A percentile compares a stretch with the other conserved stretches of the same genome.
phyloP scores from a whole-genome alignment of 768 basidiomycete species.

The Lactarius evosmus region DNA sequence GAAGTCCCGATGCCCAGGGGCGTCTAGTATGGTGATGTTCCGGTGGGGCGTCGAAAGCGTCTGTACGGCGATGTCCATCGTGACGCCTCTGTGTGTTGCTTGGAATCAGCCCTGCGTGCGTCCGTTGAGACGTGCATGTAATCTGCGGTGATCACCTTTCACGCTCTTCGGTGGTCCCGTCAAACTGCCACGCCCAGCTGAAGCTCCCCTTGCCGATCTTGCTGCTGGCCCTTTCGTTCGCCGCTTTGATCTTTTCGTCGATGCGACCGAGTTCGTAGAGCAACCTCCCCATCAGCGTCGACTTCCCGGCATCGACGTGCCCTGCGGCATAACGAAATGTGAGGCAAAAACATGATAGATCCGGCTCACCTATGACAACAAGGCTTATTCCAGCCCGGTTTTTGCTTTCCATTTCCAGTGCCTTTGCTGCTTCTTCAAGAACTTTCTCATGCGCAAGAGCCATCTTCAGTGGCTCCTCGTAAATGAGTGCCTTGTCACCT shows the following conservation, averaged over 20 bases:
- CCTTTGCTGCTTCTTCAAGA: slow-evolving; percentile 69
- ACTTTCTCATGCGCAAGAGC: slow-evolving; percentile 75
- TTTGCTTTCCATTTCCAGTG: slow-evolving; percentile 46
- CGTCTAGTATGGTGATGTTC: slow-evolving; percentile 91
- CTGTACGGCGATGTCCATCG: slow-evolving; percentile 94
- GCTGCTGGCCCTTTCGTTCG: slow-evolving; percentile 86
- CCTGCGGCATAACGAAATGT: slow-evolving; percentile 47
- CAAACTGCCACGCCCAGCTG: slow-evolving; percentile 97
- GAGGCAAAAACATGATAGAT: background rate
- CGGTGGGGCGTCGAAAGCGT: slow-evolving; percentile 69
- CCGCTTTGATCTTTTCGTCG: slow-evolving; percentile 77
- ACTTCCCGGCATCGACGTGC: slow-evolving; percentile 98
- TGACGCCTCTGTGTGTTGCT: slow-evolving; percentile 70
- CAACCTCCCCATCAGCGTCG: slow-evolving; percentile 93
- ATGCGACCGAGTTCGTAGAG: slow-evolving; percentile 88
- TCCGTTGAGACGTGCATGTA: background rate
- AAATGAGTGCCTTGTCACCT: slow-evolving; percentile 42
- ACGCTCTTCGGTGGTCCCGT: slow-evolving; percentile 89
- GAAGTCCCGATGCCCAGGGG: slow-evolving; percentile 96
- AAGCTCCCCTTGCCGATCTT: slow-evolving; percentile 94
- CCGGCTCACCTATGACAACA: slow-evolving; percentile 82
- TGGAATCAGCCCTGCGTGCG: slow-evolving; percentile 12
- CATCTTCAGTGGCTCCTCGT: slow-evolving; percentile 59
- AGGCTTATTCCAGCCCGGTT: slow-evolving; percentile 74
- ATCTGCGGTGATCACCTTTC: slow-evolving; percentile 60